Base-by-base conservation (phyloP, 352 stramenopile genomes). In the Pythium chondricola region DNA sequence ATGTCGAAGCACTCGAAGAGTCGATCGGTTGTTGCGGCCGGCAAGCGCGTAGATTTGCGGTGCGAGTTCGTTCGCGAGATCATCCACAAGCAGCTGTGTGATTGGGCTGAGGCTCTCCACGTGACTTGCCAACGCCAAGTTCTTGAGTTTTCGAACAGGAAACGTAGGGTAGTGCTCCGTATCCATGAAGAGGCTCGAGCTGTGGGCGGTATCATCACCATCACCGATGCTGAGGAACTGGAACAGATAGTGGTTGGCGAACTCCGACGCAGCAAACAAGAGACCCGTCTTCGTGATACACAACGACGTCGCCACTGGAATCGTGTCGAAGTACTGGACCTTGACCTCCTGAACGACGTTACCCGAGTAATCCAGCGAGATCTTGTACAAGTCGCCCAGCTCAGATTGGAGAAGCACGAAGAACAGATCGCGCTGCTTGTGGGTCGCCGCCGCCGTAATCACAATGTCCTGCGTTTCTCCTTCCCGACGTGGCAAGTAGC, bases 361-460 rank as follows among this genome's bases (percentile, higher is more conserved):
- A 9, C 79, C 71, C 22, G 87, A 73, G 61, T 97, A 84, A 21
- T 89, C 75, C 13, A 98, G 70, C 27, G 90, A 97, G 24, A 99
- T 88, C 67, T 99, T 99, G 83, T 98, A 99, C 25, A 99, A 64
- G 74, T 99, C 97, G 26, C 97, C 97, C 22, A 98, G 69, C 64
- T 99, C 97, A 1, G 87, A 97, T 74, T 99, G 97, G 20, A 98
- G 63, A 22, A 99, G 56, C 36, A 97, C 96, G 73, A 99, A 99
- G 56, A 99, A 98, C 42, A 98, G 80, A 54, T 93, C 83, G 39
- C 83, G 73, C 48, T 98, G 91, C 59, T 97, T 93, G 67, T 99
- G 89, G 8, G 97, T 93, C 2, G 89, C 85, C 1, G 94, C 74
- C 5, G 81, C 76, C 0, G 97, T 97, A 48, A 99, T 95, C 17